A percentile compares a stretch with the other conserved stretches of the same genome.
phyloP scores from a whole-genome alignment of 768 basidiomycete species.

The Lactarius evosmus region DNA sequence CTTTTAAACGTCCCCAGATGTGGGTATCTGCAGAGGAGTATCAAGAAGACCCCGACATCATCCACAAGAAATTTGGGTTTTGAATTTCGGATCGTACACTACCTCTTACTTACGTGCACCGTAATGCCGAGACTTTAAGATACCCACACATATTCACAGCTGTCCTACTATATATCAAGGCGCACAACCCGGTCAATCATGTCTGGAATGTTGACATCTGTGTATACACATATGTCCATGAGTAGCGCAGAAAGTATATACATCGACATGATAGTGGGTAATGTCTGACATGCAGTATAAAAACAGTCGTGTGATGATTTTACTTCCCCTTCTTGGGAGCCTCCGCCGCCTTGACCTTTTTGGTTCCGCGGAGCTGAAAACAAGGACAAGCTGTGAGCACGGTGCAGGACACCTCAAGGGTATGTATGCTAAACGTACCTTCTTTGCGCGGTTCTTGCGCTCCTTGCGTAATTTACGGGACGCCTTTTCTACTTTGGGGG shows the following conservation, averaged over 20 bases:
- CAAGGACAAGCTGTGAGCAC: slow-evolving; percentile 2
- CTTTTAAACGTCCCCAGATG: slow-evolving; percentile 57
- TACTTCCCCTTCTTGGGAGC: slow-evolving; percentile 92
- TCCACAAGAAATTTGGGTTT: slow-evolving; percentile 92
- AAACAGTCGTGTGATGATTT: slow-evolving; percentile 35
- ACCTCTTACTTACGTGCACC: slow-evolving; percentile 19
- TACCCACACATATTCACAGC: slow-evolving; percentile 25
- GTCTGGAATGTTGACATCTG: slow-evolving; percentile 10
- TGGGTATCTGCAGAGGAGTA: slow-evolving; percentile 99
- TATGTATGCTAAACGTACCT: slow-evolving; percentile 51
- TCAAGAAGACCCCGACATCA: slow-evolving; percentile 98
- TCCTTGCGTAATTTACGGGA: slow-evolving; percentile 99
- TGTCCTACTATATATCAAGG: slow-evolving; percentile 16
- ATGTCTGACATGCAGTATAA: slow-evolving; percentile 39
- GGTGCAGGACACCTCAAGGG: too few species aligned
- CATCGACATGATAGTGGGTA: slow-evolving; percentile 42
- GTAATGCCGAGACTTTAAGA: slow-evolving; percentile 20
- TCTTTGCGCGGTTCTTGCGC: slow-evolving; percentile 99
- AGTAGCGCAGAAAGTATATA: slow-evolving; percentile 36
- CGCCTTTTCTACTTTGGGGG: slow-evolving; percentile 78
- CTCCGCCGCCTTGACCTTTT: slow-evolving; percentile 91
- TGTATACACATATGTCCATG: slow-evolving; percentile 38
- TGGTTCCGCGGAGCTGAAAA: slow-evolving; percentile 86
- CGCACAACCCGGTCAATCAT: background rate
- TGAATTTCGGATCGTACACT: slow-evolving; percentile 34